A percentile compares a stretch with the other conserved stretches of the same genome.
phyloP scores from a whole-genome alignment of 2,329 filamentous ascomycete species.

The Acrocalymma vagum region DNA sequence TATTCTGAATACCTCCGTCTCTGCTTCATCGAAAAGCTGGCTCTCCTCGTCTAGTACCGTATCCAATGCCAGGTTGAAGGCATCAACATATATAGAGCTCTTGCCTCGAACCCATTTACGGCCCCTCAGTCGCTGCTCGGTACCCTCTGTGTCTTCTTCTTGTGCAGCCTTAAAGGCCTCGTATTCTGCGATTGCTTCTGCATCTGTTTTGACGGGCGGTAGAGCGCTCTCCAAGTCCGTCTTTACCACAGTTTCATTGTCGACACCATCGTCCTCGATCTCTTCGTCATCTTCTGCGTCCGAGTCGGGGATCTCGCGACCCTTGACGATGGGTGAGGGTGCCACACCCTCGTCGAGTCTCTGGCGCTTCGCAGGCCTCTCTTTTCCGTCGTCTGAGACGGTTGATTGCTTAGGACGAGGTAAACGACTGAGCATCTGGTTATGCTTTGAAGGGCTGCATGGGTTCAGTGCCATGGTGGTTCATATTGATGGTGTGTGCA shows the following conservation, averaged over 20 bases:
- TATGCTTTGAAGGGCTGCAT: conserved; percentile 55
- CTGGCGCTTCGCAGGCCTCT: conserved; percentile 54
- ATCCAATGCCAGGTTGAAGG: conserved; percentile 90
- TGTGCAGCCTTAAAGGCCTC: conserved; percentile 72
- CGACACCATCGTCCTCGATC: conserved; percentile 40
- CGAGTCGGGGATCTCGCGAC: conserved; percentile 50
- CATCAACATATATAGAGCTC: conserved; percentile 95
- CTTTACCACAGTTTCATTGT: conserved; percentile 46
- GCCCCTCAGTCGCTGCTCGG: conserved; percentile 63
- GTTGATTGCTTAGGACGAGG: conserved; percentile 56
- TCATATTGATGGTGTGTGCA: conserved; percentile 10
- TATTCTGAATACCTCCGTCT: conserved; percentile 76
- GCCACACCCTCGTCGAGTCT: conserved; percentile 34
- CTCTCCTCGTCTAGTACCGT: conserved; percentile 89
- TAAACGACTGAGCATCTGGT: conserved; percentile 56
- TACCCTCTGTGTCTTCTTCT: conserved; percentile 44
- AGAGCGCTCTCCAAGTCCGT: conserved; percentile 78
- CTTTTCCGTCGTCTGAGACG: conserved; percentile 50
- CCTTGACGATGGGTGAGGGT: conserved; percentile 24
- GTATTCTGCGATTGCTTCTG: conserved; percentile 81
- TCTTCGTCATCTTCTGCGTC: conserved; percentile 51
- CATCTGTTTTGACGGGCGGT: conserved; percentile 69
- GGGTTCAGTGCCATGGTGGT: conserved; percentile 47
- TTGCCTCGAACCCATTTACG: conserved; percentile 76
- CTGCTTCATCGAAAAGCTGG: conserved; percentile 84